These are phyloP conservation scores for Mycosarcoma maydis DNA, from an alignment of 1,284 basidiomycete species.

Conservation along the genomic window DNA sequence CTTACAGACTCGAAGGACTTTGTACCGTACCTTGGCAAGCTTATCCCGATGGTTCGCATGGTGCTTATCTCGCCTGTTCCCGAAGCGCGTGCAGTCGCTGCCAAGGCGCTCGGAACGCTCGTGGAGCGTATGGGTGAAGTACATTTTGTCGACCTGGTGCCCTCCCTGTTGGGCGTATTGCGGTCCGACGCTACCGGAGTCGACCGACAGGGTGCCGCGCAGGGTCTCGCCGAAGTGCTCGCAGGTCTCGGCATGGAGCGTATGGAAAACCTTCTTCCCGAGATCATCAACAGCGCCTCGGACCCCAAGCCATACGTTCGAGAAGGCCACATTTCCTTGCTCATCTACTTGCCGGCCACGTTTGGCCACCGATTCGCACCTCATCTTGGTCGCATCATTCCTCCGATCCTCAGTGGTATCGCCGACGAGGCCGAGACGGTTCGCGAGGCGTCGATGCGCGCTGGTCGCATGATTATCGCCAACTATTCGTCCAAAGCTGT, in stretches of 20 bases:
- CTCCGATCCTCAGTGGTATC: conserved; percentile 89
- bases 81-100: conserved; percentile 94
- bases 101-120: conserved; percentile 94
- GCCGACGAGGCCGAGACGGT: conserved; percentile 91
- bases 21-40: conserved; percentile 87
- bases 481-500: conserved; percentile 94
- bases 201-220: conserved; percentile 95
- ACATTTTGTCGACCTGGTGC: conserved; percentile 94
- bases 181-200: conserved; percentile 95
- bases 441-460: conserved; percentile 94
- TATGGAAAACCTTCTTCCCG: conserved; percentile 91
- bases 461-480: conserved; percentile 97
- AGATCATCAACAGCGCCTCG: conserved; percentile 90
- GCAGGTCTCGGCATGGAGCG: conserved; percentile 96
- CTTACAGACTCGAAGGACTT: conserved; percentile 96
- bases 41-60: conserved; percentile 89
- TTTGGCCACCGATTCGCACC: conserved; percentile 94
- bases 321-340: conserved; percentile 97
- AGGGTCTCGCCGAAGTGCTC: conserved; percentile 94
- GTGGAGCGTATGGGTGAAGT: conserved; percentile 94
- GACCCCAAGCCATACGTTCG: conserved; percentile 90
- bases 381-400: conserved; percentile 91
- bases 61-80: conserved; percentile 91
- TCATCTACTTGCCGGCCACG: conserved; percentile 94
- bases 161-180: conserved; percentile 85